Conservation (phyloP, 495 filamentous ascomycete genomes). For the Annulohypoxylon stygium region DNA sequence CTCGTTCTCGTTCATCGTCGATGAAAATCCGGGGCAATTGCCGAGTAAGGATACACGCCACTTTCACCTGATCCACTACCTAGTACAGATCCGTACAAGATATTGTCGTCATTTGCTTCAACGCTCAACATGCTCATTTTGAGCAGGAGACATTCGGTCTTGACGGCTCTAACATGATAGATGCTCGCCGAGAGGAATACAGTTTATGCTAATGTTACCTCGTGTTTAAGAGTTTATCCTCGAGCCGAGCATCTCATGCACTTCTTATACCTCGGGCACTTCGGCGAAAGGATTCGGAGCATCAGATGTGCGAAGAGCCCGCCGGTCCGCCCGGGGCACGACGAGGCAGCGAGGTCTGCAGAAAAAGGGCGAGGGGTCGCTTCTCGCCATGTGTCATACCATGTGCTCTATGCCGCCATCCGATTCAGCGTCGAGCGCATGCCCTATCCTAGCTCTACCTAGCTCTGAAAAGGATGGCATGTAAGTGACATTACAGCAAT, state of each 20-base stretch:
- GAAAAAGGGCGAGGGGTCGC: background rate
- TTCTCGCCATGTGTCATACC: background rate
- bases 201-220: constrained; percentile 4
- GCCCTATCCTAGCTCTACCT: constrained; percentile 11
- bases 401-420: constrained; percentile 17
- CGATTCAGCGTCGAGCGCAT: constrained; percentile 16
- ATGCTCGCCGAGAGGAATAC: background rate
- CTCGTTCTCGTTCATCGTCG: constrained; percentile 21
- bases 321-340: constrained; percentile 4
- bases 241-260: constrained; percentile 5
- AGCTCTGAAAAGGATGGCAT: constrained; percentile 21
- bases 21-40: constrained; percentile 26
- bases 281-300: constrained; percentile 22
- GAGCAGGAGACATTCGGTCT: background rate
- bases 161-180: constrained; percentile 12
- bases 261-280: background rate
- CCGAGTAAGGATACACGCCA: constrained; percentile 18
- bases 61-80: constrained; percentile 27
- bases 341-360: background rate
- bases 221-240: constrained; percentile 9
- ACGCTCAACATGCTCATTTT: background rate
- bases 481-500: constrained; percentile 28
- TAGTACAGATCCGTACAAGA: constrained; percentile 7
- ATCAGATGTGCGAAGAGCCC: constrained; percentile 9
- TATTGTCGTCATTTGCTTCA: constrained; percentile 26